phyloP scores from a whole-genome alignment of 2,329 filamentous ascomycete species.

The Diaporthe sp. region DNA sequence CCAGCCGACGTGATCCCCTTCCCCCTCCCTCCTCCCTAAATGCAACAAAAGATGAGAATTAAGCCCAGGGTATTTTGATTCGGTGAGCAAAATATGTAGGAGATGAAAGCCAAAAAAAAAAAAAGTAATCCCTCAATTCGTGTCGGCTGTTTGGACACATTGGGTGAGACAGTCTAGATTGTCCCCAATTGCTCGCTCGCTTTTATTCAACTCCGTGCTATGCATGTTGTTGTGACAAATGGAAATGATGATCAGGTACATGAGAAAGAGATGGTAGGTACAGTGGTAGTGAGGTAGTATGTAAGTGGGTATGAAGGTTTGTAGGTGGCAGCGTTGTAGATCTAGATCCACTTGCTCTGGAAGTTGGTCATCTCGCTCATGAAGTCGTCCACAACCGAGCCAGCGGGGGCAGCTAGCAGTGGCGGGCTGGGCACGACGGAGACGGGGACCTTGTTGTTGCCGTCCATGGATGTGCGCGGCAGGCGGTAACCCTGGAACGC shows the following conservation, averaged over 20 bases:
- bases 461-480: constrained; percentile 50
- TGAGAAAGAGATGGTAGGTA: neutral
- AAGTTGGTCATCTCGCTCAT: constrained; percentile 42
- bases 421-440: constrained; percentile 38
- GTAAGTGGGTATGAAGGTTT: neutral
- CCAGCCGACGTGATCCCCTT: neutral
- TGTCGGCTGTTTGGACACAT: neutral
- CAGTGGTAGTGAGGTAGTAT: neutral
- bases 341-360: constrained; percentile 24
- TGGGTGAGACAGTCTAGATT: constrained; percentile 11
- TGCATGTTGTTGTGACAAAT: constrained; percentile 27
- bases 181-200: constrained; percentile 26
- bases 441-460: constrained; percentile 5
- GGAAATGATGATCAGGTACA: constrained; percentile 8
- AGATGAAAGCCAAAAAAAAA: neutral
- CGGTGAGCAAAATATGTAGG: neutral
- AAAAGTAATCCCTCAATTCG: neutral
- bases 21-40: neutral
- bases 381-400: constrained; percentile 56
- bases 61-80: constrained; percentile 26
- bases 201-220: constrained; percentile 27
- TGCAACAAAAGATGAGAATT: neutral
- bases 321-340: neutral
- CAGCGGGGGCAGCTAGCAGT: constrained; percentile 51
- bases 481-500: constrained; percentile 61